These are phyloP conservation scores for Phoma sp. DNA, from an alignment of 2,329 filamentous ascomycete species.

Conservation along the genomic window DNA sequence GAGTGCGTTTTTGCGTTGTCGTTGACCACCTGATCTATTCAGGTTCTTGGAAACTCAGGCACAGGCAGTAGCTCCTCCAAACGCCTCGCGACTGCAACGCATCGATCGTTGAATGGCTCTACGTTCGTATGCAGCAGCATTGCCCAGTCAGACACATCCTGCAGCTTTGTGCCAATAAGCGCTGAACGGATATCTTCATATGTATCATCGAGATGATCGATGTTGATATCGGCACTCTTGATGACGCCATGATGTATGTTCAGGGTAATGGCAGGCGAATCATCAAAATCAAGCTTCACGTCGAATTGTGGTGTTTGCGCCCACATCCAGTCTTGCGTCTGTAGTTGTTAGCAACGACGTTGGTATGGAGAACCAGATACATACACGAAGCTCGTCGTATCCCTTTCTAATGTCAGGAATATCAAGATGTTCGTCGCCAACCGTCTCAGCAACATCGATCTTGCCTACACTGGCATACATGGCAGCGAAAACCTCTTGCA, in stretches of 20 bases:
- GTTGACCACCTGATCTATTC: not conserved
- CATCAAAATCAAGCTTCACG: slow-evolving; percentile 60
- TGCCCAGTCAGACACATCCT: slow-evolving; percentile 56
- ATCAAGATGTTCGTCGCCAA: slow-evolving; percentile 61
- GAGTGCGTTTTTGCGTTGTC: too few relatives aligned
- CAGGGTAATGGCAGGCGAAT: slow-evolving; percentile 39
- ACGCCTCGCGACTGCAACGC: slow-evolving; percentile 21
- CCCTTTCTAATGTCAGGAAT: slow-evolving; percentile 65
- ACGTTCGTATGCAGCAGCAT: slow-evolving; percentile 27
- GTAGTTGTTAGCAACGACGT: slow-evolving; percentile 38
- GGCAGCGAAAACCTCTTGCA: slow-evolving; percentile 64
- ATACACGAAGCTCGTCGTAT: slow-evolving; percentile 66
- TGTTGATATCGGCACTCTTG: slow-evolving; percentile 52
- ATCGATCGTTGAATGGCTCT: slow-evolving; percentile 20
- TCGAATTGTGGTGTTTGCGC: slow-evolving; percentile 85
- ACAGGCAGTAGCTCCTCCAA: slow-evolving; percentile 33
- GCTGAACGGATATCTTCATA: slow-evolving; percentile 24
- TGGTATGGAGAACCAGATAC: not conserved
- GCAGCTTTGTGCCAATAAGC: slow-evolving; percentile 52
- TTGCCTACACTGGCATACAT: slow-evolving; percentile 65
- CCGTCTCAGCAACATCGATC: slow-evolving; percentile 49
- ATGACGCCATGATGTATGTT: slow-evolving; percentile 62
- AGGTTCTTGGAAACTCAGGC: slow-evolving; percentile 18
- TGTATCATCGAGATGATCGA: slow-evolving; percentile 2
- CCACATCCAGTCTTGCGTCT: slow-evolving; percentile 78